A percentile compares a stretch with the other conserved stretches of the same genome.
Conservation (phyloP, 2,329 filamentous ascomycete species). For the Penicillium concentricum region DNA sequence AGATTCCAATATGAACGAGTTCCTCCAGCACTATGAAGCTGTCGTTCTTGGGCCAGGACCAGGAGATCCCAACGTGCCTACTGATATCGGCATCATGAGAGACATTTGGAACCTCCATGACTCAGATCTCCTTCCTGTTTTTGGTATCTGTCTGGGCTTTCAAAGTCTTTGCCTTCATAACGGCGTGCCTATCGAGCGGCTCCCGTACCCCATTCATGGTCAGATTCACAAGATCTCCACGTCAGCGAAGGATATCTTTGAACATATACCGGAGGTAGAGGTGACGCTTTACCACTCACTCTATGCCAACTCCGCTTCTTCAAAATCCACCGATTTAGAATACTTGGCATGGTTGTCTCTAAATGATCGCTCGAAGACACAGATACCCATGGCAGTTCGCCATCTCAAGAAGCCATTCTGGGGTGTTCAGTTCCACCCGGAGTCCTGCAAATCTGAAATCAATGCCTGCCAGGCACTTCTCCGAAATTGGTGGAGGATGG, state of each 20-base stretch:
- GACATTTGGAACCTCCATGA: conserved; percentile 69
- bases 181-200: conserved; percentile 63
- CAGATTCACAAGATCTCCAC: conserved; percentile 71
- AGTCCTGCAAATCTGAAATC: conserved; percentile 74
- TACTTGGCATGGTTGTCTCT: conserved; percentile 63
- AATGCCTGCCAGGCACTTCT: conserved; percentile 62
- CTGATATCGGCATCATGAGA: conserved; percentile 81
- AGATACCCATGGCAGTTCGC: conserved; percentile 72
- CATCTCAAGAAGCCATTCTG: conserved; percentile 72
- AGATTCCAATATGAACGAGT: conserved; percentile 47
- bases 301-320: conserved; percentile 46
- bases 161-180: conserved; percentile 73
- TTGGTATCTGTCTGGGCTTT: conserved; percentile 88
- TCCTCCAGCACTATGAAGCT: conserved; percentile 67
- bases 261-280: conserved; percentile 57
- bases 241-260: conserved; percentile 63
- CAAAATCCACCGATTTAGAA: conserved; percentile 34
- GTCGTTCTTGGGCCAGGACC: conserved; percentile 90
- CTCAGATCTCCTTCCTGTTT: conserved; percentile 65
- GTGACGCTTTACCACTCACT: conserved; percentile 77
- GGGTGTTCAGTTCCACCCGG: conserved; percentile 88
- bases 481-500: conserved; percentile 71
- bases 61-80: conserved; percentile 68
- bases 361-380: conserved; percentile 38
- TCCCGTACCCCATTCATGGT: conserved; percentile 76